phyloP scores from a whole-genome alignment of 331 rosid species.

The Ulmus americana region DNA sequence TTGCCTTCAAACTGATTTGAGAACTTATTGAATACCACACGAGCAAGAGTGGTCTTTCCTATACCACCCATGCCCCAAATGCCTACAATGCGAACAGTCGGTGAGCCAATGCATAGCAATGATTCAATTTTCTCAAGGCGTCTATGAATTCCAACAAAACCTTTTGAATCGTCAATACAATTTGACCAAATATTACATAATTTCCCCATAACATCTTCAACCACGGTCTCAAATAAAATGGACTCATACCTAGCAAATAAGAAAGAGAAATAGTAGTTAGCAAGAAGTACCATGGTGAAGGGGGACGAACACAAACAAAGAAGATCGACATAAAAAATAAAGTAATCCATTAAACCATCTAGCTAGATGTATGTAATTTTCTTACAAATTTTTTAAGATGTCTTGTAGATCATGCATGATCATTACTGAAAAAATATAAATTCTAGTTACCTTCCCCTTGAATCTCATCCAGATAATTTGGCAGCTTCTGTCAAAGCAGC shows the following conservation, averaged over 20 bases:
- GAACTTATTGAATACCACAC: not conserved
- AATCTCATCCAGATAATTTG: too few species aligned
- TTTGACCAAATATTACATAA: not conserved
- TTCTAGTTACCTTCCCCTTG: too few species aligned
- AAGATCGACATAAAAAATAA: too few species aligned
- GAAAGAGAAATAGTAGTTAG: not conserved
- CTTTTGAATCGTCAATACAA: not conserved
- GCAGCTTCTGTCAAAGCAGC: too few species aligned
- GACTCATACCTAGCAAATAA: slow-evolving; percentile 5
- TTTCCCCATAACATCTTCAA: not conserved
- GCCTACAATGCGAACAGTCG: slow-evolving; percentile 7
- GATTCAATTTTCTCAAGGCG: slow-evolving; percentile 3
- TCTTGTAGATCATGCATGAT: too few species aligned
- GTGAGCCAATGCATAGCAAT: not conserved
- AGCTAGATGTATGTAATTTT: too few species aligned
- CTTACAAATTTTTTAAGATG: too few species aligned
- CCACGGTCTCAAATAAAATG: not conserved
- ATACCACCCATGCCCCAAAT: slow-evolving; percentile 13
- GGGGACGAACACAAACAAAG: too few species aligned
- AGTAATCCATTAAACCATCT: too few species aligned
- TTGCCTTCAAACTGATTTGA: not conserved
- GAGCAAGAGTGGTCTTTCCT: not conserved
- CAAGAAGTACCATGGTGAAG: not conserved
- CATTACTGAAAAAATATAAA: too few species aligned
- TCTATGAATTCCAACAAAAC: not conserved